phyloP scores from a whole-genome alignment of 495 filamentous ascomycete species.

The Pseudomonodictys pantanalensis region DNA sequence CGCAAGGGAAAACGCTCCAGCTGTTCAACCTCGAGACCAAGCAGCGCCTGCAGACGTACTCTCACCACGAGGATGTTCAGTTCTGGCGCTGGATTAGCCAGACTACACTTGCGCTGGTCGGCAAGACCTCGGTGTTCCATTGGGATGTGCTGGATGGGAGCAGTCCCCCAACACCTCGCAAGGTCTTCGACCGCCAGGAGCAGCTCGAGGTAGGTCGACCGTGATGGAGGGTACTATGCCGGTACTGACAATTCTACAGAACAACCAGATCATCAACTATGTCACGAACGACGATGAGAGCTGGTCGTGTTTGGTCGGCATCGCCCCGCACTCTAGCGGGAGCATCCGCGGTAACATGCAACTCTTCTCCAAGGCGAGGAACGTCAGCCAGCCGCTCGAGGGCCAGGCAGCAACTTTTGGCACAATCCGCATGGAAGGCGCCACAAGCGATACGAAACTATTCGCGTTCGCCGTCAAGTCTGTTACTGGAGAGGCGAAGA shows the following conservation, averaged over 20 bases:
- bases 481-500: conserved; percentile 75
- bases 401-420: conserved; percentile 96
- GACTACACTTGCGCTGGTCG: conserved; percentile 80
- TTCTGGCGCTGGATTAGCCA: conserved; percentile 99
- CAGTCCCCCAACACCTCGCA: conserved; percentile 68
- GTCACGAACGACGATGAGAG: conserved; percentile 91
- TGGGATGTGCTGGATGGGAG: conserved; percentile 89
- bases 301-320: conserved; percentile 98
- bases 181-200: conserved; percentile 87
- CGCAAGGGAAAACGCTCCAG: conserved; percentile 86
- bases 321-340: conserved; percentile 86
- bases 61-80: conserved; percentile 92
- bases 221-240: background rate
- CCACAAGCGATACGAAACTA: conserved; percentile 84
- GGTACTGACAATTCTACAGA: conserved; percentile 46
- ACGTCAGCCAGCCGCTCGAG: conserved; percentile 96
- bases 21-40: conserved; percentile 93
- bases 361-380: conserved; percentile 89
- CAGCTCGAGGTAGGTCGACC: conserved; percentile 66
- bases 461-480: conserved; percentile 95
- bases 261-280: conserved; percentile 99
- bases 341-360: conserved; percentile 96
- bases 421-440: conserved; percentile 80
- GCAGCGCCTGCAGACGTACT: conserved; percentile 88
- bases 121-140: conserved; percentile 86